A percentile compares a stretch with the other conserved stretches of the same genome.
These are phyloP conservation scores for Hanseniaspora mollemarum DNA, from an alignment of 805 yeast genomes.

Conservation along the genomic window DNA sequence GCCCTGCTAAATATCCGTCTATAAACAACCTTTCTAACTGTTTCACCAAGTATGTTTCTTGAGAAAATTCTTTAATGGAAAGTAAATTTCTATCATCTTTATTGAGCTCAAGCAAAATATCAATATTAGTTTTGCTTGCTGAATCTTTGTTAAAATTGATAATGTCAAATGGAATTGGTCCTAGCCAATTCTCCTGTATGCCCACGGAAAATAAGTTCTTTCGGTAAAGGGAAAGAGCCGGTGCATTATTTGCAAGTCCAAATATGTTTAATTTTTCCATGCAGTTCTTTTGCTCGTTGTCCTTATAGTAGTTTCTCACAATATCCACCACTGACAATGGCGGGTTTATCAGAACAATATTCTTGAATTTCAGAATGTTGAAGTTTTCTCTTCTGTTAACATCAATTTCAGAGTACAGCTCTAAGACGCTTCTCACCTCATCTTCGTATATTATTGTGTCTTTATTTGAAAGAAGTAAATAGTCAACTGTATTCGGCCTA, in stretches of 20 bases:
- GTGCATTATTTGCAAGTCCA: not conserved
- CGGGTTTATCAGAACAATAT: conserved; percentile 7
- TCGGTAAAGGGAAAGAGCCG: not conserved
- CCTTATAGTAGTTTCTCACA: not conserved
- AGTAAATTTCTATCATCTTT: conserved; percentile 6
- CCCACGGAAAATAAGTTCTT: not conserved
- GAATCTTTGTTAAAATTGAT: not conserved
- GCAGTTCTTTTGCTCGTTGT: not conserved
- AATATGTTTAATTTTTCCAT: not conserved
- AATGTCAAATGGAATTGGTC: conserved; percentile 2
- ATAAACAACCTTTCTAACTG: not conserved
- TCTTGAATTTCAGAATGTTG: not conserved
- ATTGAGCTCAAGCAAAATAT: conserved; percentile 1
- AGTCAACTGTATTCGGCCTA: not conserved
- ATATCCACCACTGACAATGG: not conserved
- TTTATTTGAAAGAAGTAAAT: not conserved
- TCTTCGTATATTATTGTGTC: not conserved
- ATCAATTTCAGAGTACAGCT: not conserved
- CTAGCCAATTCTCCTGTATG: not conserved
- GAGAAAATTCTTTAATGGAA: not conserved
- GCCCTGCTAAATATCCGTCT: not conserved
- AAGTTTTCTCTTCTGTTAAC: not conserved
- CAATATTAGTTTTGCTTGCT: not conserved
- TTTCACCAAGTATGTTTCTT: not conserved
- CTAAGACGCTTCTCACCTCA: not conserved